Evolutionary conservation across 495 filamentous ascomycete species (phyloP).

Genomic region (Penicillium arizonense): DNA sequence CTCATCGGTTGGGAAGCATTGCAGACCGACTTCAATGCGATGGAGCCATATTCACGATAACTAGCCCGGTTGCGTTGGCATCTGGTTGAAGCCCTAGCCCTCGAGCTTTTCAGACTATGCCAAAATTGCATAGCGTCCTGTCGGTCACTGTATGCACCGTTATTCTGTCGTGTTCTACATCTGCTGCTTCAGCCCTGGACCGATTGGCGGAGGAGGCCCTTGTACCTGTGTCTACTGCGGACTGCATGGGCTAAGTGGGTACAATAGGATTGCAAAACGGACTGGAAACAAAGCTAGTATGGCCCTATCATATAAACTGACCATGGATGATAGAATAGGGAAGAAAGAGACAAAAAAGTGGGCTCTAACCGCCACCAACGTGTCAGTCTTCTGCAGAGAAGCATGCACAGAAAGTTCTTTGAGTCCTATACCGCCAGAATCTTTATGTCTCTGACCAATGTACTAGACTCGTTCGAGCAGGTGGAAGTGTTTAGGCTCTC

Average conservation of each 20-base stretch:
- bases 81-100: neutral
- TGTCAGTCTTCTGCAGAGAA: slow-evolving; percentile 37
- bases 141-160: slow-evolving; percentile 5
- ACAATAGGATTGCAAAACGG: slow-evolving; percentile 20
- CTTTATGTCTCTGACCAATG: slow-evolving; percentile 2
- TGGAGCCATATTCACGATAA: neutral
- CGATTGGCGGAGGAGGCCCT: slow-evolving; percentile 3
- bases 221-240: slow-evolving; percentile 7
- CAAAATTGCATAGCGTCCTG: slow-evolving; percentile 5
- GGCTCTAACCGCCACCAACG: slow-evolving; percentile 20
- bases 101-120: neutral
- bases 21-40: slow-evolving; percentile 6
- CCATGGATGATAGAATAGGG: neutral
- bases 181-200: neutral
- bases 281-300: slow-evolving; percentile 12
- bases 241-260: slow-evolving; percentile 10
- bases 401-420: slow-evolving; percentile 41
- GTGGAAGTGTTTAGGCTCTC: slow-evolving; percentile 2
- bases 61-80: slow-evolving; percentile 1
- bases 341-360: slow-evolving; percentile 4
- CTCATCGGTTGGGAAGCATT: slow-evolving; percentile 14
- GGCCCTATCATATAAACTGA: slow-evolving; percentile 7
- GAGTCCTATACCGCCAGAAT: slow-evolving; percentile 3
- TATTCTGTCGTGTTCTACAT: slow-evolving; percentile 10
- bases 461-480: slow-evolving; percentile 9